A percentile compares a stretch with the other conserved stretches of the same genome.
phyloP scores from a whole-genome alignment of 345 rosid species.

The Limnanthes douglasii region DNA sequence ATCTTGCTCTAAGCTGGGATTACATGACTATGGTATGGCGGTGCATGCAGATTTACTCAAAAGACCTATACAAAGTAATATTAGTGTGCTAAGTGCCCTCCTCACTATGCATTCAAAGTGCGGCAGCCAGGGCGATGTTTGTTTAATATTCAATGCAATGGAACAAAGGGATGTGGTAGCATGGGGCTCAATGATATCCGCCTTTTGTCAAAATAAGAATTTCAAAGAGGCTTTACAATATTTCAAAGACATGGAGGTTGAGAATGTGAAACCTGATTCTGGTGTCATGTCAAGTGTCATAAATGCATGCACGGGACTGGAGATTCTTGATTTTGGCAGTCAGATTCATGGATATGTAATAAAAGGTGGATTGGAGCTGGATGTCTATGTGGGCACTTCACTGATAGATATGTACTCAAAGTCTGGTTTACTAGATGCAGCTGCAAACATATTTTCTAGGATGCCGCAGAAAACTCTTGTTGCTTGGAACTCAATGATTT shows the following conservation, averaged over 20 bases:
- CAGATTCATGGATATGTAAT: conserved; percentile 37
- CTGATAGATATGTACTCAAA: conserved; percentile 73
- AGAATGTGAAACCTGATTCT: conserved; percentile 43
- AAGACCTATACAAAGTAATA: conserved; percentile 23
- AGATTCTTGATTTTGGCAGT: conserved; percentile 27
- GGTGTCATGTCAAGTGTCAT: conserved; percentile 41
- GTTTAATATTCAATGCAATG: conserved; percentile 26
- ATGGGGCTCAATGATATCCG: conserved; percentile 70
- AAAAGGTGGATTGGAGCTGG: conserved; percentile 31
- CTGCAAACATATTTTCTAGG: conserved; percentile 28
- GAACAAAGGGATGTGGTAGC: conserved; percentile 43
- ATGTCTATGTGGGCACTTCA: conserved; percentile 55
- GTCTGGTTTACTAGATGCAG: conserved; percentile 37
- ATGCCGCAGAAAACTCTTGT: conserved; percentile 44
- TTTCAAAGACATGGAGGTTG: conserved; percentile 32
- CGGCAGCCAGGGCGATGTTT: conserved; percentile 31
- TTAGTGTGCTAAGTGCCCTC: conserved; percentile 34
- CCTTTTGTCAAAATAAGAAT: conserved; percentile 41
- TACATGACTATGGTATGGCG: conserved; percentile 36
- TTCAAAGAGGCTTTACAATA: conserved; percentile 31
- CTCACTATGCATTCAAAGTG: conserved; percentile 40
- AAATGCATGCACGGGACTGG: conserved; percentile 37
- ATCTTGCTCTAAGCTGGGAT: conserved; percentile 26
- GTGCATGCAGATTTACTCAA: conserved; percentile 48
- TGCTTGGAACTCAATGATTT: conserved; percentile 66